These are phyloP conservation scores for Candida boleticola DNA, from an alignment of 805 yeast genomes.

Conservation along the genomic window DNA sequence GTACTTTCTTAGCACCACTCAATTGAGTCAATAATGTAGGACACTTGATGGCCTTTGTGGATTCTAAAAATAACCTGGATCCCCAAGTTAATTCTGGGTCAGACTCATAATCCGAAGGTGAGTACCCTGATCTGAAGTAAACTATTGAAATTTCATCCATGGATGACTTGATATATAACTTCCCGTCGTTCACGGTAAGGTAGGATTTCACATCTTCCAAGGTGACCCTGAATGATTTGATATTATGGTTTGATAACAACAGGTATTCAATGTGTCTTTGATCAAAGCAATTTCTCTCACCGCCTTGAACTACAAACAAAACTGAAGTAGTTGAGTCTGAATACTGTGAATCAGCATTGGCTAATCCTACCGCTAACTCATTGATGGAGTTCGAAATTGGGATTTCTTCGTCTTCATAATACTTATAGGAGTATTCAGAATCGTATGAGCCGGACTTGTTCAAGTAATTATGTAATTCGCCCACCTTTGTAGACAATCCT, in stretches of 20 bases:
- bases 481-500: conserved; percentile 79
- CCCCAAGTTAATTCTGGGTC: conserved; percentile 66
- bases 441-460: conserved; percentile 59
- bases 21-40: conserved; percentile 88
- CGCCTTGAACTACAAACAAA: conserved; percentile 76
- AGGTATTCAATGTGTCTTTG: conserved; percentile 82
- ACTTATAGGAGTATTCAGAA: conserved; percentile 35
- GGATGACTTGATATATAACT: conserved; percentile 51
- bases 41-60: conserved; percentile 80
- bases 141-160: conserved; percentile 81
- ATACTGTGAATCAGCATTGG: conserved; percentile 62
- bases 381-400: conserved; percentile 68
- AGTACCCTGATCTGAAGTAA: conserved; percentile 87
- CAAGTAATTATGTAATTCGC: conserved; percentile 67
- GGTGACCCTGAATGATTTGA: conserved; percentile 65
- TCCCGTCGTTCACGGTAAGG: conserved; percentile 42
- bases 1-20: conserved; percentile 91
- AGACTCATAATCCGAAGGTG: conserved; percentile 72
- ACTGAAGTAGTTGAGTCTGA: conserved; percentile 52
- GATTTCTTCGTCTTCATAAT: conserved; percentile 47
- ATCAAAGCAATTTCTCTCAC: conserved; percentile 87
- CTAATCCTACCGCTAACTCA: conserved; percentile 66
- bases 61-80: conserved; percentile 70
- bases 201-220: conserved; percentile 53
- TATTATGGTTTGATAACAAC: conserved; percentile 52